Base-by-base conservation (phyloP, 2,329 filamentous ascomycete species). In the Fusarium sp. region DNA sequence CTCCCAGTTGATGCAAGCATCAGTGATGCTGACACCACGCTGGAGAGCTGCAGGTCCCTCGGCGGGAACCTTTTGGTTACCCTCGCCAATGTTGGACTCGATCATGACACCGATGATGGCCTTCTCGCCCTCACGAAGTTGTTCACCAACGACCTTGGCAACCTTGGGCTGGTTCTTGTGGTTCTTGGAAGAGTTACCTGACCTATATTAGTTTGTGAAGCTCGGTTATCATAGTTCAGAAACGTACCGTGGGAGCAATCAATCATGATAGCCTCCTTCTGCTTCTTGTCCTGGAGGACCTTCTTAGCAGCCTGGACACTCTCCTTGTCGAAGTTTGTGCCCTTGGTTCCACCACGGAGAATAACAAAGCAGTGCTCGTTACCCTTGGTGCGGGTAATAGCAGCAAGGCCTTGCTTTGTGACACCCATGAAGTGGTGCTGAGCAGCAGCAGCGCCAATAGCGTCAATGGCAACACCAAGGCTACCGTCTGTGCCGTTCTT, bases 361-460 rank as follows among this genome's bases (percentile, higher is more conserved):
- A 99, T 98, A 58, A 98, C 94, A 81, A 99, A 99, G 80, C 96
- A 97, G 84, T 99, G 94, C 85, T 98, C 93, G 83, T 99, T 99
- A 63, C 96, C 96, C 65, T 89, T 90, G 22, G 96, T 99, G 83
- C 94, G 91, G 56, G 95, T 98, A 78, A 99, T 98, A 71, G 96
- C 95, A 51, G 96, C 96, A 70, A 98, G 88, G 69, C 96, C 96
- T 81, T 98, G 95, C 88, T 99, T 99, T 38, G 96, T 99, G 56
- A 99, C 96, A 84, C 95, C 96, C 88, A 99, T 93, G 88, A 99
- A 99, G 87, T 98, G 96, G 84, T 99, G 96, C 83, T 90, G 91
- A n/a, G 93, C 88, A 66, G 92, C 91, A 3, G 93, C 93, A 36
- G 94, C 92, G 68, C 96, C 96, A 81, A 98, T 98, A 39, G 96